A percentile compares a stretch with the other conserved stretches of the same genome.
Evolutionary conservation across 495 filamentous ascomycete genomes (phyloP).

Genomic region (Pseudoneurospora amorphoporcata): DNA sequence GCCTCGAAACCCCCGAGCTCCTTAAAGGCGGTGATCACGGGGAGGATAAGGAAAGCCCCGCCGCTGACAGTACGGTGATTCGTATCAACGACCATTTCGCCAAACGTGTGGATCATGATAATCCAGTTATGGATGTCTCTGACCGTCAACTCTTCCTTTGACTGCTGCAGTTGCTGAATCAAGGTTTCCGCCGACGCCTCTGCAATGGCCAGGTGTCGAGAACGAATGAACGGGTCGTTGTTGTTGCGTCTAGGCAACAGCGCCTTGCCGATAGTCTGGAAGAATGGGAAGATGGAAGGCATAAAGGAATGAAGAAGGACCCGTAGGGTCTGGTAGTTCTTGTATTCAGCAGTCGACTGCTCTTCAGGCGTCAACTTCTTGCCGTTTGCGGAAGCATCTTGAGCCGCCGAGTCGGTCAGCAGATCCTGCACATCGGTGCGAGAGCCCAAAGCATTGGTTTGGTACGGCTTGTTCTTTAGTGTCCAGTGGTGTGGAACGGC

Average conservation of each 20-base stretch:
- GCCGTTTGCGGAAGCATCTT: slow-evolving; percentile 1
- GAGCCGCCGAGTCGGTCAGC: slow-evolving; percentile 33
- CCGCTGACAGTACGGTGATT: slow-evolving; percentile 44
- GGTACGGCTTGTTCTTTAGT: slow-evolving; percentile 1
- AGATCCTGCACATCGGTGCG: background rate
- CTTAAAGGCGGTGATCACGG: slow-evolving; percentile 80
- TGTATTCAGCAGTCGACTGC: slow-evolving; percentile 41
- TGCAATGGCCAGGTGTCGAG: slow-evolving; percentile 61
- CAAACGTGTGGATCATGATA: slow-evolving; percentile 64
- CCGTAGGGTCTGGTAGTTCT: slow-evolving; percentile 67
- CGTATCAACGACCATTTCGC: slow-evolving; percentile 65
- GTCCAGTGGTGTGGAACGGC: slow-evolving; percentile 37
- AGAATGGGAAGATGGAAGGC: slow-evolving; percentile 61
- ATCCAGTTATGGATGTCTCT: slow-evolving; percentile 67
- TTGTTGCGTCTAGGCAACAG: slow-evolving; percentile 61
- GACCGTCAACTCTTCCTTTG: slow-evolving; percentile 13
- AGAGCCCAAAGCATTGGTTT: background rate
- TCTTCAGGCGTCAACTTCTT: slow-evolving; percentile 26
- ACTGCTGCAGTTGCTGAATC: slow-evolving; percentile 47
- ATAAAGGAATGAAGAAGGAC: slow-evolving; percentile 68
- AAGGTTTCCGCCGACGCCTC: slow-evolving; percentile 66
- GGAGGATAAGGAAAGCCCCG: slow-evolving; percentile 57
- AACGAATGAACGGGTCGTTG: slow-evolving; percentile 50
- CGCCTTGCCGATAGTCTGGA: slow-evolving; percentile 68
- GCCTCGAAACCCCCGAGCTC: slow-evolving; percentile 62